Evolutionary conservation across 768 basidiomycete species (phyloP), one percentile per base, ranked within the genome.

Genomic region (Termitomyces sp.): DNA sequence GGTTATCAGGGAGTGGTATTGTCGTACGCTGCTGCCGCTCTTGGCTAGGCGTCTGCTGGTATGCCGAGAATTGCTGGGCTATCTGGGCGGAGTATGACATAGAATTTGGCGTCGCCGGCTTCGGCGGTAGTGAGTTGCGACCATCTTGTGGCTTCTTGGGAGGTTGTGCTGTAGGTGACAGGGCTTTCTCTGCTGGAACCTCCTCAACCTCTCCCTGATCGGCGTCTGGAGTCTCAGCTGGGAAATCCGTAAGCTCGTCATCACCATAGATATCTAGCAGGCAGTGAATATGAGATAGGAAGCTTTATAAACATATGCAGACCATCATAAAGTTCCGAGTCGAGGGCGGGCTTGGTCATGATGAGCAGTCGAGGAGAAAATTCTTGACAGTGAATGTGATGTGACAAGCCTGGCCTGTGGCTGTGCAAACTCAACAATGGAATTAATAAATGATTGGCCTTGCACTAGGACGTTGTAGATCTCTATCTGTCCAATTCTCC

Each of bases 21-120:
- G 67, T 62, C 20, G 62, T 54, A 30, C 79, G 76, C 58, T 78
- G 80, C 56, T 81, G 80, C 22, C 83, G 80, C 62, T 84, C 84
- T 63, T 86, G 84, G 59, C 84, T 83, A 0, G 84, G 84, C 8
- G 80, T 85, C 65, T 86, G 85, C 54, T 83, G 83, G 64, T 83
- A 86, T 11, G 74, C 73, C 8, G 84, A 83, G 57, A 85, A 87
- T 66, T 85, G 86, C 61, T 81, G 83, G 16, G 83, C 85, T 50
- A 84, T 80, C 70, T 84, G 86, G 3, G 80, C 85, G 38, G 80
- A 86, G 67, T 83, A 86, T 8, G 79, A 86, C 59, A 83, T 53
- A 13, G 75, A 69, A 59, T 71, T 63, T 32, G 58, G 66, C 16
- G 68, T 67, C 64, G 61, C 43, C 16, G 65, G 67, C 61, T 70